Conservation (phyloP, 2,329 filamentous ascomycete species). For the Orbilia ellipsospora region DNA sequence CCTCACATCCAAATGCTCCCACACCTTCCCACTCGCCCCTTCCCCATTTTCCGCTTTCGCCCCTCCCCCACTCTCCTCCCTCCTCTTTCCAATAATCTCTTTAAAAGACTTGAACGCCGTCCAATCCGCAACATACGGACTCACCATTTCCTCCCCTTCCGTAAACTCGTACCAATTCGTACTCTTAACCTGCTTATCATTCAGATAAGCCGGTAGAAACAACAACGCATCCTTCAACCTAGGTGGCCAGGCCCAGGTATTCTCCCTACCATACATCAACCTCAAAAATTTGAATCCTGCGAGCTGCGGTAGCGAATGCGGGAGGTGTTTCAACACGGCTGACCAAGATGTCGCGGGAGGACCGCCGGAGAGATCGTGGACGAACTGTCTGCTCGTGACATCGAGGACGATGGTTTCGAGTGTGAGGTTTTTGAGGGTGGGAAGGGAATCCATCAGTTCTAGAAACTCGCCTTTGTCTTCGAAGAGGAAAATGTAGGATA, state of each 20-base stretch:
- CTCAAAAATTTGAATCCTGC: conserved; percentile 5
- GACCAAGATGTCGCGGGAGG: conserved; percentile 1
- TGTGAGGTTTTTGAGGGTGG: conserved; percentile 15
- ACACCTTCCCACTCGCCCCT: not conserved
- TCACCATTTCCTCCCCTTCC: not conserved
- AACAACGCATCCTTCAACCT: not conserved
- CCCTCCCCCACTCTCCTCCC: not conserved
- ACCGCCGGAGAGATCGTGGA: too few species aligned
- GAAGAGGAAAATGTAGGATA: conserved; percentile 4
- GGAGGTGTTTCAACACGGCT: not conserved
- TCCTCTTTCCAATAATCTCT: not conserved
- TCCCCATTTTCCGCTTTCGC: not conserved
- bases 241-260: not conserved
- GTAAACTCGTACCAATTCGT: conserved; percentile 1
- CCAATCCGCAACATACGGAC: conserved; percentile 23
- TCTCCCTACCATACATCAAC: conserved; percentile 12
- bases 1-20: not conserved
- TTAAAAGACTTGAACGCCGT: not conserved
- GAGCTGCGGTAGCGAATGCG: conserved; percentile 7
- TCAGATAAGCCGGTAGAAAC: not conserved
- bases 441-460: not conserved
- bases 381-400: not conserved
- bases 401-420: conserved; percentile 7
- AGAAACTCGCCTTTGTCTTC: conserved; percentile 5
- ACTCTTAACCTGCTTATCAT: not conserved